phyloP scores from a whole-genome alignment of 2,329 filamentous ascomycete species.

The Aspergillus tanneri region DNA sequence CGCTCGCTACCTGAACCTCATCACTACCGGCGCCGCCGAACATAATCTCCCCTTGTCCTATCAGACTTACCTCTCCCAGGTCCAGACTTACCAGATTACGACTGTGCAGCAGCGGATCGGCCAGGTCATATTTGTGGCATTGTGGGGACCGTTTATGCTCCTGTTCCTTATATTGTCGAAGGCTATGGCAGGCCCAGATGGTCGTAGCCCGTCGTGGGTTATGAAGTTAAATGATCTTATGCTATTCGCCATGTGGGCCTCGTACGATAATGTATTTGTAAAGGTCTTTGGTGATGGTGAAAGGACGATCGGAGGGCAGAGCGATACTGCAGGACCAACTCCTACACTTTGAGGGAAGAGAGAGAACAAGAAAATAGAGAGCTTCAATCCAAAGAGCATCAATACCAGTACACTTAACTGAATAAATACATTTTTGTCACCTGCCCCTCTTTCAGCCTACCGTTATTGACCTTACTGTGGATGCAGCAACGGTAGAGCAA shows the following conservation, averaged over 20 bases:
- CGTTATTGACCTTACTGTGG: no score
- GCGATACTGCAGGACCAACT: not conserved
- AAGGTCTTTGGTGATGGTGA: slow-evolving; percentile 83
- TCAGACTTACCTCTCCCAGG: slow-evolving; percentile 65
- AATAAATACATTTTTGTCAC: not conserved
- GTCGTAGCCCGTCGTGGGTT: slow-evolving; percentile 68
- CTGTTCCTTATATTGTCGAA: slow-evolving; percentile 49
- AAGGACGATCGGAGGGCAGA: slow-evolving; percentile 48
- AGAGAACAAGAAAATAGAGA: not conserved
- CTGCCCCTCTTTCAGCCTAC: no score
- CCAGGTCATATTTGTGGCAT: slow-evolving; percentile 57
- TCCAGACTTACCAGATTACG: slow-evolving; percentile 71
- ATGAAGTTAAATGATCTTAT: slow-evolving; percentile 51
- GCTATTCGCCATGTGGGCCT: slow-evolving; percentile 61
- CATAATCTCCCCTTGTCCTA: slow-evolving; percentile 79
- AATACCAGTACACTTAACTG: not conserved
- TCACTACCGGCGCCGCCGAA: slow-evolving; percentile 75
- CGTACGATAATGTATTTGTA: slow-evolving; percentile 65
- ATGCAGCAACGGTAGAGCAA: no score
- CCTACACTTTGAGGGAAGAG: not conserved
- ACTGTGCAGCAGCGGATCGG: slow-evolving; percentile 66
- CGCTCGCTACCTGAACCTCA: slow-evolving; percentile 75
- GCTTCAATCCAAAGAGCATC: not conserved
- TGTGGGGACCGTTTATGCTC: slow-evolving; percentile 61
- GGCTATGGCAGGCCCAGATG: slow-evolving; percentile 62